A percentile compares a stretch with the other conserved stretches of the same genome.
phyloP scores from a whole-genome alignment of 208 protist species.

The Trichomonas tenax region DNA sequence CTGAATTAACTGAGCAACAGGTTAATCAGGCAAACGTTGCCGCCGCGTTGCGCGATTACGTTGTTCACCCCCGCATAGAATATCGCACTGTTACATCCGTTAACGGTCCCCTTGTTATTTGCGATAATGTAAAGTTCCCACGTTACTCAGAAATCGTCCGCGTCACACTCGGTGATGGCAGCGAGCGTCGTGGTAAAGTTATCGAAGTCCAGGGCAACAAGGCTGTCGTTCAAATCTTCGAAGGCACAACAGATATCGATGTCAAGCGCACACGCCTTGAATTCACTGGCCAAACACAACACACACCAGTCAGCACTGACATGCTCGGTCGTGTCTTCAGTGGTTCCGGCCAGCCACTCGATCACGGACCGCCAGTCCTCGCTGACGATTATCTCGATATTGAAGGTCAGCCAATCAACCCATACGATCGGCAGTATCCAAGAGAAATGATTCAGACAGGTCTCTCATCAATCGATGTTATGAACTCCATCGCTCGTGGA shows the following conservation, averaged over 20 bases:
- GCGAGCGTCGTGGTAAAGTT: conserved; percentile 78
- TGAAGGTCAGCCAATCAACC: conserved; percentile 96
- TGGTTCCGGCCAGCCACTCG: conserved; percentile 96
- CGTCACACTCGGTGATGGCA: conserved; percentile 83
- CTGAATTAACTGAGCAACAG: background rate
- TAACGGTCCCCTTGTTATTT: conserved; percentile 97
- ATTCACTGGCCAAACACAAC: conserved; percentile 96
- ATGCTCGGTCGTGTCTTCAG: conserved; percentile 99
- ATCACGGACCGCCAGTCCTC: conserved; percentile 70
- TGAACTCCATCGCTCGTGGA: conserved; percentile 98
- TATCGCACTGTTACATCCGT: conserved; percentile 95
- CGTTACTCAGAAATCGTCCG: conserved; percentile 99
- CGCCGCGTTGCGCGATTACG: background rate
- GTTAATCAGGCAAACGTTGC: background rate
- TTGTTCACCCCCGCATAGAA: conserved; percentile 44
- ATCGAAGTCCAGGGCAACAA: conserved; percentile 90
- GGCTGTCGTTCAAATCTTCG: conserved; percentile 98
- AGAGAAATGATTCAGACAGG: conserved; percentile 99
- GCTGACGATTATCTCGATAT: conserved; percentile 98
- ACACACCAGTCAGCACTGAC: conserved; percentile 92
- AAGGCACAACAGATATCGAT: conserved; percentile 87
- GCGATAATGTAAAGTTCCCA: conserved; percentile 93
- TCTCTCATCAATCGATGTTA: conserved; percentile 98
- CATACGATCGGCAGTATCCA: conserved; percentile 89
- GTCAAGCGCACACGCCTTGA: conserved; percentile 58